phyloP scores from a whole-genome alignment of 345 rosid genomes.

The Camelina sativa region DNA sequence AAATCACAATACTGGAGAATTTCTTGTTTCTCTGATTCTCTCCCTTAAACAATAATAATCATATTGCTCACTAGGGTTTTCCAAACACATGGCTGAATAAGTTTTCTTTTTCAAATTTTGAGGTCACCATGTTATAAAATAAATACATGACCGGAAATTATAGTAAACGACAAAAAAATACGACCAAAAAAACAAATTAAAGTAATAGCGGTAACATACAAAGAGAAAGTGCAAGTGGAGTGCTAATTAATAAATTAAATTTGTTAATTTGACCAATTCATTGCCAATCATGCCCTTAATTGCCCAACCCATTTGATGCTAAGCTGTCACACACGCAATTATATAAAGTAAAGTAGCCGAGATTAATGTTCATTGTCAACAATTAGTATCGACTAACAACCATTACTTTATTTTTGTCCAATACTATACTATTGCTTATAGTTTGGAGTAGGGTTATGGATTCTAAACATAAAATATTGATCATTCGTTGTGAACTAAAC shows the following conservation, averaged over 20 bases:
- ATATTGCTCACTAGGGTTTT: slow-evolving; percentile 30
- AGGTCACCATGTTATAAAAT: slow-evolving; percentile 32
- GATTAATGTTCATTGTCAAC: slow-evolving; percentile 15
- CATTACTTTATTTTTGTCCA: slow-evolving; percentile 13
- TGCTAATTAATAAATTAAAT: slow-evolving; percentile 42
- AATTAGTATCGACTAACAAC: slow-evolving; percentile 12
- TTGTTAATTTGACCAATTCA: slow-evolving; percentile 22
- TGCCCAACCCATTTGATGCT: slow-evolving; percentile 41
- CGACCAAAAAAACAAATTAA: slow-evolving; percentile 20
- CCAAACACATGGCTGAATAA: slow-evolving; percentile 31
- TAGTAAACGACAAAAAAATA: slow-evolving; percentile 26
- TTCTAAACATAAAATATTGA: background rate
- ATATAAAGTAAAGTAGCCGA: slow-evolving; percentile 39
- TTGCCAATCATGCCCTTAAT: slow-evolving; percentile 38
- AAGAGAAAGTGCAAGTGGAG: slow-evolving; percentile 44
- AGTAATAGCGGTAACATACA: slow-evolving; percentile 29
- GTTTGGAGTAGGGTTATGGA: background rate
- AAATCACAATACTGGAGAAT: too few species aligned
- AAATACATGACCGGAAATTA: slow-evolving; percentile 5
- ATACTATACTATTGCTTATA: background rate
- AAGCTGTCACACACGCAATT: slow-evolving; percentile 47
- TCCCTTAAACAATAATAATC: background rate
- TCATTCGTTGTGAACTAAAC: slow-evolving; percentile 7
- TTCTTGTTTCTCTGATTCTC: too few species aligned
- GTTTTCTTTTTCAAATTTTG: slow-evolving; percentile 18